phyloP scores from a whole-genome alignment of 2,329 filamentous ascomycete species.

The Colletotrichum trifolii region DNA sequence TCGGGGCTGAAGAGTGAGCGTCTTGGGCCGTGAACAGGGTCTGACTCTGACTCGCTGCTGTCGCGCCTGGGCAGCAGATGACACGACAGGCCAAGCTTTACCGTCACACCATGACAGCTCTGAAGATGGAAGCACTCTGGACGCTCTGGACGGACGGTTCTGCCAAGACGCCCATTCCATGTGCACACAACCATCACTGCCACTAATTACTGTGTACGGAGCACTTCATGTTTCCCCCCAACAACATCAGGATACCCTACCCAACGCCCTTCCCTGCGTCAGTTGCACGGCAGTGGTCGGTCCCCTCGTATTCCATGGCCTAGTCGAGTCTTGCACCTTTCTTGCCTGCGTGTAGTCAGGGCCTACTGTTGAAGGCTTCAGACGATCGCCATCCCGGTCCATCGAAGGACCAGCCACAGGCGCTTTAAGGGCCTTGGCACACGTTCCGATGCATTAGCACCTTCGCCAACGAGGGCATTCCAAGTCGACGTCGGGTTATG shows the following conservation, averaged over 20 bases:
- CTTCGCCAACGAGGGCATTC: constrained; percentile 5
- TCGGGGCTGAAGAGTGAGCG: constrained; percentile 10
- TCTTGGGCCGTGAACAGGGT: constrained; percentile 1
- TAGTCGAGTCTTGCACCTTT: constrained; percentile 6
- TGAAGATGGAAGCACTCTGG: constrained; percentile 4
- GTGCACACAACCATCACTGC: background rate
- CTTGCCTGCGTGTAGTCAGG: background rate
- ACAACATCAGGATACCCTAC: too few species aligned
- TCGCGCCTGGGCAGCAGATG: constrained; percentile 6
- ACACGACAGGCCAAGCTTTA: constrained; percentile 31
- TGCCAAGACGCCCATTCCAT: constrained; percentile 9
- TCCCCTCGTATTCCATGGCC: constrained; percentile 28
- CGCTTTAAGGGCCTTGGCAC: constrained; percentile 15
- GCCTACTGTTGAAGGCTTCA: constrained; percentile 1
- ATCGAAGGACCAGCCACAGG: constrained; percentile 14
- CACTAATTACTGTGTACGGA: background rate
- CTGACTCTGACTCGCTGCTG: constrained; percentile 6
- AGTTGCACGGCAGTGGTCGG: constrained; percentile 18
- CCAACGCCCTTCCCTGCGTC: background rate
- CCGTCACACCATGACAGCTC: constrained; percentile 19
- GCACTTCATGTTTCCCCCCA: background rate
- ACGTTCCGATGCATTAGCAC: constrained; percentile 29
- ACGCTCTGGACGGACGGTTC: background rate
- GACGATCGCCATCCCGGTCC: constrained; percentile 23
- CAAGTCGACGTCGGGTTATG: constrained; percentile 7